Evolutionary conservation across 2,329 filamentous ascomycete genomes (phyloP), one percentile per base, ranked within the genome.

Genomic region (Calonectria pteridis): DNA sequence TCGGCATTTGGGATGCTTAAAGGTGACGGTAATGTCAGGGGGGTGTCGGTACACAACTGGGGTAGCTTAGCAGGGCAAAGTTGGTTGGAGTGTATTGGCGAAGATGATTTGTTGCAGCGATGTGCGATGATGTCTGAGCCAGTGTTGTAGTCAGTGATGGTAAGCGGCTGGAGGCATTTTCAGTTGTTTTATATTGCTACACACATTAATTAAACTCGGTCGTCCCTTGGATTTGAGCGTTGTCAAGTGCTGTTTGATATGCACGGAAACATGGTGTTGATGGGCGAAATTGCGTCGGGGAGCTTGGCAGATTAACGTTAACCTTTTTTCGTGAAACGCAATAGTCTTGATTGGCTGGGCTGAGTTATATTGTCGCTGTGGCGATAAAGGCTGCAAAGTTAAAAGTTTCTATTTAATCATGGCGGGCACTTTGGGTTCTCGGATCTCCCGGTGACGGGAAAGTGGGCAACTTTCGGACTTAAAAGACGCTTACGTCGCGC

Each of bases 91-190:
- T 58, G 35, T 67, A 53, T 58, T 31, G 63, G 62, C n/a, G 63
- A 55, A 46, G 40, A 65, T 71, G 62, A 66, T 71, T 67, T 59
- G 69, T 66, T 71, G 69, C 63, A 49, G 68, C 51, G 43, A 67
- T 29, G n/a, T 55, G 18, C 33, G 7, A 37, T 62, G 7, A 37
- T 62, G 23, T 37, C 55, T 13, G 23, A 37, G 23, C 55, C n/a
- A 29, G 55, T 62, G 55, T 9, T n/a, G 20, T 13, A 11, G 43
- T 4, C 9, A 11, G 43, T 20, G n/a, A 46, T 23, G 20, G n/a
- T 13, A n/a, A 23, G 43, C 18, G 9, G 43, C n/a, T 23, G n/a
- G 43, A n/a, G 23, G n/a, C 43, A 6, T 23, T 46, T 13, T 9
- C 43, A 23, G 43, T 20, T 37, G 18, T 5, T 16, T 18, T 5